These are phyloP conservation scores for Pisolithus tinctorius DNA, from an alignment of 768 basidiomycete genomes.

Conservation along the genomic window DNA sequence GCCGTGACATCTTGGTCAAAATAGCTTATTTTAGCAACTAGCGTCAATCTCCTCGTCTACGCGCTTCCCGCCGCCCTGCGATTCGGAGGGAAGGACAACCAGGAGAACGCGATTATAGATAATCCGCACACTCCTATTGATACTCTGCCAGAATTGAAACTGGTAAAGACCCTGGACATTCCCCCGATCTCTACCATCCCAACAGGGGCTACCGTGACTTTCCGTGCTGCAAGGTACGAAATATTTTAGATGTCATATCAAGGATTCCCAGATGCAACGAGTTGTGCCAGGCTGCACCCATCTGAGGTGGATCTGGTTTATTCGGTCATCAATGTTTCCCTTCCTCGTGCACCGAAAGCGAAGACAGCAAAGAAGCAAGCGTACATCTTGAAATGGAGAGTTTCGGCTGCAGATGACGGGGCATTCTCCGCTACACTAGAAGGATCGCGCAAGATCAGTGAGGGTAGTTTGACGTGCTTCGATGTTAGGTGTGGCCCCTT, in stretches of 20 bases:
- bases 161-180: slow-evolving; percentile 47
- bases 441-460: slow-evolving; percentile 65
- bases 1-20: background rate
- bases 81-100: slow-evolving; percentile 27
- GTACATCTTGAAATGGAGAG: slow-evolving; percentile 69
- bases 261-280: slow-evolving; percentile 5
- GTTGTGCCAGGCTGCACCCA: slow-evolving; percentile 50
- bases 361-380: slow-evolving; percentile 54
- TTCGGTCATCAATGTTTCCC: slow-evolving; percentile 63
- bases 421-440: slow-evolving; percentile 52
- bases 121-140: slow-evolving; percentile 15
- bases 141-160: slow-evolving; percentile 26
- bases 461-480: slow-evolving; percentile 80
- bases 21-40: slow-evolving; percentile 65
- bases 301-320: slow-evolving; percentile 47
- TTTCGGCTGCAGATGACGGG: slow-evolving; percentile 49
- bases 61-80: slow-evolving; percentile 34
- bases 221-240: slow-evolving; percentile 56
- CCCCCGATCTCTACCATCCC: slow-evolving; percentile 43
- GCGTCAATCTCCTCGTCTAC: slow-evolving; percentile 58
- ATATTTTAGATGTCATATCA: background rate
- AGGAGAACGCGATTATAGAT: slow-evolving; percentile 36
- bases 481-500: slow-evolving; percentile 64
- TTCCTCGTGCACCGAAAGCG: slow-evolving; percentile 48
- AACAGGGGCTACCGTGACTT: slow-evolving; percentile 39